These are phyloP conservation scores for Epicoccum nigrum DNA, from an alignment of 2,329 filamentous ascomycete genomes.

Conservation along the genomic window DNA sequence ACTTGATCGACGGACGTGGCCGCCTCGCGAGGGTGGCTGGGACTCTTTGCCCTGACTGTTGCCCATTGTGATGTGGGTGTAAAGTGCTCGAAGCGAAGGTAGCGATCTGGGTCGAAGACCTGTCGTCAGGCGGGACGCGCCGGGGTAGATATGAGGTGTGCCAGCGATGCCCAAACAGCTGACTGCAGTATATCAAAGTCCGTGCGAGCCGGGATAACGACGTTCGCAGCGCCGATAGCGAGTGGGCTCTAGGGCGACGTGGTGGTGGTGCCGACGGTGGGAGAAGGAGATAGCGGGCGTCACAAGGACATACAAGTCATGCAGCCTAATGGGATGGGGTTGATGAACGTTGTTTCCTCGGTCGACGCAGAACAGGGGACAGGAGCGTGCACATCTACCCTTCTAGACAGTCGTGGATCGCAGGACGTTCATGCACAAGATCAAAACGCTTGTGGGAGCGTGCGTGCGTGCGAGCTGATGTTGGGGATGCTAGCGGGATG, in stretches of 20 bases:
- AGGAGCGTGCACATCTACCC: conserved; percentile 15
- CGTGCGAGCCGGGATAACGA: conserved; percentile 24
- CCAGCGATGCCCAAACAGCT: conserved; percentile 25
- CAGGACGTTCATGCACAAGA: conserved; percentile 10
- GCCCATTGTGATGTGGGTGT: conserved; percentile 45
- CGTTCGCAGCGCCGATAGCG: conserved; percentile 17
- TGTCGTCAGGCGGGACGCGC: conserved; percentile 23
- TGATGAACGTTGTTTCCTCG: conserved; percentile 12
- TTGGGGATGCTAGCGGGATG: conserved; percentile 16
- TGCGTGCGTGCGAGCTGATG: conserved; percentile 5
- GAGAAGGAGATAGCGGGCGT: conserved; percentile 42
- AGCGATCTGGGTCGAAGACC: conserved; percentile 6
- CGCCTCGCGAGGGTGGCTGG: conserved; percentile 46
- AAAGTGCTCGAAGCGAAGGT: conserved; percentile 11
- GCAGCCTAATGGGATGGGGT: conserved; percentile 24
- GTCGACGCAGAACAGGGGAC: background rate
- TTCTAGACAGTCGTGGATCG: conserved; percentile 18
- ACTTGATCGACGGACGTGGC: conserved; percentile 43
- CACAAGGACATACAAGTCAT: conserved; percentile 49
- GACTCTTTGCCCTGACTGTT: conserved; percentile 58
- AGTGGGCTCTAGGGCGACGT: conserved; percentile 19
- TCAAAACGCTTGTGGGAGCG: conserved; percentile 2
- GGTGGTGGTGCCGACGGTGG: conserved; percentile 19
- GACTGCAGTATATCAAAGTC: conserved; percentile 12
- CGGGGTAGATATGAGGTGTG: conserved; percentile 24